Base-by-base conservation (phyloP, 179 eudicot species). In the Silene coronaria region DNA sequence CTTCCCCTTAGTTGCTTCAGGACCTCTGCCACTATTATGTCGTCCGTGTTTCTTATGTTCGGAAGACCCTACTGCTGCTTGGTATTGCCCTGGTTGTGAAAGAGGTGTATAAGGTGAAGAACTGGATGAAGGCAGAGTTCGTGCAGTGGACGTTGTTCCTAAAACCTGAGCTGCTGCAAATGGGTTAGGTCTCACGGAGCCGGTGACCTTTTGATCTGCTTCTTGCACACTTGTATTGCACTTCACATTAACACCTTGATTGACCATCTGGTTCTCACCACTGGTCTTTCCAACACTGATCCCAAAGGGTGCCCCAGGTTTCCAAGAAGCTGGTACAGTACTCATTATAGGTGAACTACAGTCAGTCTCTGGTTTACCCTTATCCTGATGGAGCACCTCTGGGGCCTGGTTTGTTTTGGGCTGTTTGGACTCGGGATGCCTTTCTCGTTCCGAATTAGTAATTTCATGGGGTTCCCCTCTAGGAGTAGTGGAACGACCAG, bases 401-500 rank as follows among this genome's bases (percentile, higher is more conserved):
- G 53, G 23, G 26, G 30, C 70, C 62, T 75, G 84, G 63, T 58
- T 76, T 28, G 71, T 61, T 71, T 72, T 85, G 38, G 67, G 73
- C 62, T 75, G 73, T 77, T 83, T 85, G 21, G 42, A 48, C 66
- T 85, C 88, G 77, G 79, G 73, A n/a, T 80, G 85, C 69, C 81
- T 85, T 57, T 85, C 88, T 66, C 75, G 80, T 51, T 77, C 85
- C 32, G 38, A 71, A 7, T 69, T 45, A 71, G 75, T 19, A 19
- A 60, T 68, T 61, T 85, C 88, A 26, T 80, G 67, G 12, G 73
- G 46, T 59, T 85, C 88, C 7, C 75, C 80, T 80, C 88, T 87
- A 71, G 88, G 82, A 14, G 84, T 83, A 24, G 85, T 57, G 11
- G 89, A 84, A 46, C 98, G 94, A 42, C 92, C 89, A 6, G 98